These are phyloP conservation scores for Kalanchoe fedtschenkoi DNA, from an alignment of 164 flowering plant genomes.

Conservation along the genomic window DNA sequence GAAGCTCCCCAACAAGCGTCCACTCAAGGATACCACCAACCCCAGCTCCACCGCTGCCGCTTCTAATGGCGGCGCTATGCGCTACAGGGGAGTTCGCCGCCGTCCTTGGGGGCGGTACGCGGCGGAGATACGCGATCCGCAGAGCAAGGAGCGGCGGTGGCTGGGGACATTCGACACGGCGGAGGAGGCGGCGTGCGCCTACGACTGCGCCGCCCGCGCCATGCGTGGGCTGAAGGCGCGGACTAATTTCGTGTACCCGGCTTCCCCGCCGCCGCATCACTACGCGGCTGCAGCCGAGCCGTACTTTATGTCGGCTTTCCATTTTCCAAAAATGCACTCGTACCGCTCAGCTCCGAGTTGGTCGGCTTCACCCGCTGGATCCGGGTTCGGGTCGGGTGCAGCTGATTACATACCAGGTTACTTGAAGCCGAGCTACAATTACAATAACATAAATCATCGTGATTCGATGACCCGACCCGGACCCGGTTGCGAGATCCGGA, in stretches of 20 bases:
- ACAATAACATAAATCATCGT: not conserved
- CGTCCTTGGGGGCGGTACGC: constrained; percentile 9
- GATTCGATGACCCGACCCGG: not conserved
- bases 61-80: not conserved
- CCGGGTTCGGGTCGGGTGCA: not conserved
- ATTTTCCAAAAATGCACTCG: too few relatives aligned
- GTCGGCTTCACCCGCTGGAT: not conserved
- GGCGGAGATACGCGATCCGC: constrained; percentile 5
- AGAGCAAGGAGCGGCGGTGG: constrained; percentile 6
- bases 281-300: not conserved
- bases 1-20: not conserved
- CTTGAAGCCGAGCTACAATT: not conserved
- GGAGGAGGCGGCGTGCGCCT: constrained; percentile 8
- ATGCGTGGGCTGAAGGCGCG: constrained; percentile 8
- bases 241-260: constrained; percentile 3
- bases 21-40: not conserved
- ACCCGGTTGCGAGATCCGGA: not conserved
- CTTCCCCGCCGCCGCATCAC: not conserved
- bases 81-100: constrained; percentile 7
- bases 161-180: constrained; percentile 8
- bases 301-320: not conserved
- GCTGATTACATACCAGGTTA: not conserved
- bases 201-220: constrained; percentile 3
- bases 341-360: not conserved
- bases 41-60: not conserved